phyloP scores from a whole-genome alignment of 2,329 filamentous ascomycete genomes.

The Sporothrix inflata region DNA sequence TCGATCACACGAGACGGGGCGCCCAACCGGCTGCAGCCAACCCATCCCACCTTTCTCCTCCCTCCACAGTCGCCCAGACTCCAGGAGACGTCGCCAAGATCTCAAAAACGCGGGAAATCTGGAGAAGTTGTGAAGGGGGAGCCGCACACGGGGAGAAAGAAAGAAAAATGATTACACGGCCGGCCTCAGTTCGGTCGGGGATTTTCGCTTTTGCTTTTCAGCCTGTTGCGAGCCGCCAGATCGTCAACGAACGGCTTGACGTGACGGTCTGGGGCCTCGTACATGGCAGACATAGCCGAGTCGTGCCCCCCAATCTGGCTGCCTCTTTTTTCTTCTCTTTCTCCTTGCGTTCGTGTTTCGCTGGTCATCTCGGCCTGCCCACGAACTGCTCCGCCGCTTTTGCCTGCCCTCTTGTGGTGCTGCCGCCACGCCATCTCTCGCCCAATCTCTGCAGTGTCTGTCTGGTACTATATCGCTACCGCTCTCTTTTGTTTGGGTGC shows the following conservation, averaged over 20 bases:
- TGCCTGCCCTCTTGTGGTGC: background rate
- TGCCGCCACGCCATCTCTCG: background rate
- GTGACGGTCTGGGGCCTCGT: conserved; percentile 19
- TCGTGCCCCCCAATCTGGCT: background rate
- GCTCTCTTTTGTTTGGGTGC: background rate
- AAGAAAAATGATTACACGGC: conserved; percentile 2
- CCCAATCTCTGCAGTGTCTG: background rate
- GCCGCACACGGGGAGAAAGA: background rate
- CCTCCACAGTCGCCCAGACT: background rate
- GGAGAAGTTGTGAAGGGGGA: background rate
- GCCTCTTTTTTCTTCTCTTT: background rate
- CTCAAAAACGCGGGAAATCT: background rate
- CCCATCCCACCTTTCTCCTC: background rate
- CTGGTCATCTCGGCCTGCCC: background rate
- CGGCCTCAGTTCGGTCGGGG: conserved; percentile 19
- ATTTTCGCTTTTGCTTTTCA: conserved; percentile 22
- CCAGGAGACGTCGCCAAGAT: conserved; percentile 14
- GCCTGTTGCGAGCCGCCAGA: conserved; percentile 27
- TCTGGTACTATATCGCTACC: background rate
- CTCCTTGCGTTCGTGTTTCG: background rate
- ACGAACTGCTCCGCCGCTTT: background rate
- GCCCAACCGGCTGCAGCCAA: background rate
- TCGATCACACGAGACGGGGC: background rate
- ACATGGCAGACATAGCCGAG: conserved; percentile 28
- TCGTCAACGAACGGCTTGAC: conserved; percentile 26